Evolutionary conservation across 139 green algal genomes (phyloP).

Genomic region (Raphidocelis subcapitata): DNA sequence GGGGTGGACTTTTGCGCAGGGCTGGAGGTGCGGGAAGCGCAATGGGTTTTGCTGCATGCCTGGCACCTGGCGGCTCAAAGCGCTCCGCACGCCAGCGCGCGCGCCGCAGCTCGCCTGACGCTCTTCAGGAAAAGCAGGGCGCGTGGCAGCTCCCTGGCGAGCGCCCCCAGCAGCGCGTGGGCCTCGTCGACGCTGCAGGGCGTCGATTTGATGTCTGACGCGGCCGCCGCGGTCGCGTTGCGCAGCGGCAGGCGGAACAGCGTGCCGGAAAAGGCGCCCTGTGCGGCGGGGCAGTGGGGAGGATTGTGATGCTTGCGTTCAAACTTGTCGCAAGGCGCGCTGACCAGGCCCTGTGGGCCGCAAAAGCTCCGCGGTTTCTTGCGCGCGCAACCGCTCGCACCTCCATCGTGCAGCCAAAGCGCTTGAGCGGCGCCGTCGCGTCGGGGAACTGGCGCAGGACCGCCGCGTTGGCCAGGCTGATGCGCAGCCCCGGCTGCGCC

Average conservation of each 20-base stretch:
- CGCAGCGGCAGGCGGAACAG: slow-evolving; percentile 84
- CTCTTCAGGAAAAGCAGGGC: slow-evolving; percentile 79
- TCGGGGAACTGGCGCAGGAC: slow-evolving; percentile 76
- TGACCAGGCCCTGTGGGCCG: too few species aligned
- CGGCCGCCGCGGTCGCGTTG: slow-evolving; percentile 27
- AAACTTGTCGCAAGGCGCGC: too few species aligned
- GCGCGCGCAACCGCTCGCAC: background rate
- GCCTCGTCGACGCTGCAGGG: slow-evolving; percentile 1
- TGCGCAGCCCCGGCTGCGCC: slow-evolving; percentile 54
- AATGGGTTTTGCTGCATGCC: too few species aligned
- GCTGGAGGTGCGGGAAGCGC: too few species aligned
- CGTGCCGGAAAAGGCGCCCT: slow-evolving; percentile 52
- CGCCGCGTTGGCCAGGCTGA: slow-evolving; percentile 56
- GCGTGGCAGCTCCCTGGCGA: slow-evolving; percentile 35
- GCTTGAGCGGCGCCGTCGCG: slow-evolving; percentile 60
- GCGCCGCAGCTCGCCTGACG: slow-evolving; percentile 45
- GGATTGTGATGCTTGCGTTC: too few species aligned
- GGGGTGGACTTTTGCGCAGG: too few species aligned
- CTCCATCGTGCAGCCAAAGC: slow-evolving; percentile 67
- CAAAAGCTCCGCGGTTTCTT: too few species aligned
- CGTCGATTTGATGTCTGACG: slow-evolving; percentile 66
- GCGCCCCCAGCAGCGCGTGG: slow-evolving; percentile 12
- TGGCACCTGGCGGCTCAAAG: too few species aligned
- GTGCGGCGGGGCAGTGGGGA: too few species aligned
- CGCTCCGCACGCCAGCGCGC: too few species aligned